Conservation (phyloP, 179 eudicot species). For the Camellia oleifera region DNA sequence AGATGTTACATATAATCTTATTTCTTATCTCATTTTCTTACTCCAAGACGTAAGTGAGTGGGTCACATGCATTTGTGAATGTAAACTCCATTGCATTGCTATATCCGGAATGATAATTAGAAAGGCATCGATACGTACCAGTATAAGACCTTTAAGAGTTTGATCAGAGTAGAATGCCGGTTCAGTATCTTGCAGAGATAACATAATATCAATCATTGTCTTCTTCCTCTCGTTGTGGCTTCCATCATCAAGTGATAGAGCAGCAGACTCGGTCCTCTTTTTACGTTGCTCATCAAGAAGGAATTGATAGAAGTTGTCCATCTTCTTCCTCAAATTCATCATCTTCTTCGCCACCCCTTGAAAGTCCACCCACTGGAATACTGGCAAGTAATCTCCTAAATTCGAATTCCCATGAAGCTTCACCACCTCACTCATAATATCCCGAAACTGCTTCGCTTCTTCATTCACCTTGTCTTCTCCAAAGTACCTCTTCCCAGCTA, state of each 20-base stretch:
- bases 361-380: constrained; percentile 39
- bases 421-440: constrained; percentile 20
- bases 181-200: constrained; percentile 42
- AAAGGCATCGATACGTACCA: constrained; percentile 25
- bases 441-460: constrained; percentile 23
- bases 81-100: too few relatives aligned
- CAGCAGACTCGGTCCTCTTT: neutral
- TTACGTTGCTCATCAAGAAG: constrained; percentile 14
- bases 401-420: constrained; percentile 19
- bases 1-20: too few relatives aligned
- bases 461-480: constrained; percentile 25
- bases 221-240: neutral
- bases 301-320: constrained; percentile 28
- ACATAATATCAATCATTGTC: constrained; percentile 41
- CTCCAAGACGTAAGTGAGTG: too few relatives aligned
- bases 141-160: constrained; percentile 52
- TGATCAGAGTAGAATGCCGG: constrained; percentile 51
- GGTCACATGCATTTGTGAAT: too few relatives aligned
- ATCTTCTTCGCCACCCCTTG: constrained; percentile 31
- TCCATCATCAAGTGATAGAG: neutral
- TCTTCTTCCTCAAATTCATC: constrained; percentile 7
- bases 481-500: constrained; percentile 30
- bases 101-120: neutral
- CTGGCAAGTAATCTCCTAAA: constrained; percentile 35
- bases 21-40: too few relatives aligned